These are phyloP conservation scores for Globisporangium ultimum DNA, from an alignment of 352 stramenopile species.

Conservation along the genomic window DNA sequence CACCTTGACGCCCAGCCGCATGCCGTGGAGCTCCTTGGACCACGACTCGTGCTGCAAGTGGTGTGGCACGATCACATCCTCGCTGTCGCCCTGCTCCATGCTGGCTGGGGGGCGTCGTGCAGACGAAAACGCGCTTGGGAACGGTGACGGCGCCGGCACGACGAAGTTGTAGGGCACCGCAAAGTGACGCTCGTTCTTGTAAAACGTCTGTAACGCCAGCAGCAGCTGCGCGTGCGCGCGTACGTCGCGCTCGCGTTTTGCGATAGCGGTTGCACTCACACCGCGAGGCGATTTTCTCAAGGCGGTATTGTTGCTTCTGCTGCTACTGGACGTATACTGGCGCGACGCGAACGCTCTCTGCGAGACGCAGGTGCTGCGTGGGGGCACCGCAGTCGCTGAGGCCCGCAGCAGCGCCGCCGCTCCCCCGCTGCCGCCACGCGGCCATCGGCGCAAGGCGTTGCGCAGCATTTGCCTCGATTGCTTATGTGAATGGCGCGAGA, in stretches of 20 bases:
- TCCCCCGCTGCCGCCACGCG: too few species aligned
- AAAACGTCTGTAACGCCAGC: conserved; percentile 49
- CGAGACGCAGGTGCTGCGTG: too few species aligned
- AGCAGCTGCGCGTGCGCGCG: conserved; percentile 28
- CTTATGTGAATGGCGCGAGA: too few species aligned
- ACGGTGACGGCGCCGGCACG: conserved; percentile 29
- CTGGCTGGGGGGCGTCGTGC: not conserved
- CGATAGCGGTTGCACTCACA: not conserved
- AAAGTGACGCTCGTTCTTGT: conserved; percentile 58
- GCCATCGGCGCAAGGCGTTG: too few species aligned
- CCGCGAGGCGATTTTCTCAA: not conserved
- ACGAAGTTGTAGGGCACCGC: conserved; percentile 44
- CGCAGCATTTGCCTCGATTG: too few species aligned
- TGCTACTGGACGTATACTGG: not conserved
- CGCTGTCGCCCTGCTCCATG: not conserved
- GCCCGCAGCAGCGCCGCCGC: too few species aligned
- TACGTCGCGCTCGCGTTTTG: not conserved
- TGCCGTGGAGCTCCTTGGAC: conserved; percentile 42
- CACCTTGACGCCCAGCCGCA: conserved; percentile 53
- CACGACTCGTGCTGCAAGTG: conserved; percentile 19
- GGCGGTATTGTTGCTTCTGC: not conserved
- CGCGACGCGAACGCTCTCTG: too few species aligned
- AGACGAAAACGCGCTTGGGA: conserved; percentile 20
- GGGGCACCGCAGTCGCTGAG: too few species aligned
- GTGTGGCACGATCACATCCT: not conserved